Evolutionary conservation across 2,329 filamentous ascomycete species (phyloP), one percentile per base, ranked within the genome.

Genomic region (Trichoderma sp.): DNA sequence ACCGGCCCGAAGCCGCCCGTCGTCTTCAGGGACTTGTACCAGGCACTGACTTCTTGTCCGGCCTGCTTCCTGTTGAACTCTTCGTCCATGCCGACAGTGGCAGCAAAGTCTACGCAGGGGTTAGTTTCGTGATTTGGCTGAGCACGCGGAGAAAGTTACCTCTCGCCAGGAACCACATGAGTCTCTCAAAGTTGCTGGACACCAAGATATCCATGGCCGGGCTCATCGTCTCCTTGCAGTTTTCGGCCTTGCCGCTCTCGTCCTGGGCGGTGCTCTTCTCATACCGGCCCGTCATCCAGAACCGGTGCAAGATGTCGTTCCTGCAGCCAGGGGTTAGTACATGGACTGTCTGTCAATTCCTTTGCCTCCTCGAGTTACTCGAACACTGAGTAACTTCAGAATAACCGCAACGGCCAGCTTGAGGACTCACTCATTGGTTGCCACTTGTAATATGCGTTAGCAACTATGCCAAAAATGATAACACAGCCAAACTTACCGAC

Each of bases 181-280:
- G 83, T 39, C 95, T 88, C 82, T 99, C 95, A 75, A 99, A 98
- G 81, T 99, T 99, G 76, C 90, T 95, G 26, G 90, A 94, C 15
- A 99, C 94, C 5, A 98, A 83, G 69, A 99, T 98, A 76, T 99
- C 95, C 95, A 99, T 99, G 55, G 95, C 95, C 0, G 95, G 95
- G 71, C 90, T 93, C 61, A 95, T 84, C 0, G 95, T 99, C 80
- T 96, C 67, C 50, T 64, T 70, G 64, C 30, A 63, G 64, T 19
- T 60, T 26, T 56, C 63, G 83, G 79, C 9, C 86, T 82, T 2
- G 88, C 52, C 45, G 48, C 34, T 62, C n/a, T 44, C 48, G n/a
- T 62, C 50, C 7, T 34, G 50, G 39, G 45, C 48, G 14, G 48
- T 14, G 72, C 93, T 85, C 84, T 97, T 98, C 80, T 94, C 91